Evolutionary conservation across 805 yeast genomes (phyloP), one percentile per base, ranked within the genome.

Genomic region (Candida tallmaniae): DNA sequence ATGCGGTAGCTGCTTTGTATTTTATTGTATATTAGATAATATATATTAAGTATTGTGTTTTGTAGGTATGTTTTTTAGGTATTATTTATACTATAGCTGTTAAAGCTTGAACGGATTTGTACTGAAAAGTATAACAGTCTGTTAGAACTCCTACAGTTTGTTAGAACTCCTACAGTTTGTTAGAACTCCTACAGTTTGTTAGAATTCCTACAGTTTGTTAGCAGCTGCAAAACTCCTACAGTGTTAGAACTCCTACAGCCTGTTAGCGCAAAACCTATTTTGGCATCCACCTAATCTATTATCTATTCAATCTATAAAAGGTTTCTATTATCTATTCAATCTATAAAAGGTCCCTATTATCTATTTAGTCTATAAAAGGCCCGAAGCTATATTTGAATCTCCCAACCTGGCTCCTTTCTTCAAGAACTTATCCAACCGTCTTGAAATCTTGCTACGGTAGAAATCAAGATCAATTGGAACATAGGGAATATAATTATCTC

Each of bases 11-110:
- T 27, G 17, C n/a, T 31, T 29, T 43, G 41, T 47, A 42, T 41
- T 45, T 42, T 45, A 44, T 49, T 51, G 54, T 52, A 52, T 51
- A 52, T 49, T 52, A 52, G 55, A 48, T 50, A 44, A 36, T 28
- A 45, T 27, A 12, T 24, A 24, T 24, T 14, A 14, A 27, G 6
- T 9, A 9, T n/a, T 25, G 8, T 8, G 19, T 10, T 6, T 6
- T 6, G n/a, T n/a, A n/a, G n/a, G n/a, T n/a, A n/a, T 27, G 30
- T 9, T 27, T 6, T 27, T 6, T 16, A 27, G 23, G 23, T 22
- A 9, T 22, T 22, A n/a, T 22, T n/a, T 22, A 9, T 9, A 9
- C 11, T 22, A n/a, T 9, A 9, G n/a, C 11, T n/a, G 23, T 22
- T 9, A 9, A 9, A 24, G 12, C 16, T 24, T 11, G 7, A 24